Percentiles rank a stretch among this genome's conserved stretches.
phyloP scores from a whole-genome alignment of 2,329 filamentous ascomycete species.

The Botrytis byssoidea region DNA sequence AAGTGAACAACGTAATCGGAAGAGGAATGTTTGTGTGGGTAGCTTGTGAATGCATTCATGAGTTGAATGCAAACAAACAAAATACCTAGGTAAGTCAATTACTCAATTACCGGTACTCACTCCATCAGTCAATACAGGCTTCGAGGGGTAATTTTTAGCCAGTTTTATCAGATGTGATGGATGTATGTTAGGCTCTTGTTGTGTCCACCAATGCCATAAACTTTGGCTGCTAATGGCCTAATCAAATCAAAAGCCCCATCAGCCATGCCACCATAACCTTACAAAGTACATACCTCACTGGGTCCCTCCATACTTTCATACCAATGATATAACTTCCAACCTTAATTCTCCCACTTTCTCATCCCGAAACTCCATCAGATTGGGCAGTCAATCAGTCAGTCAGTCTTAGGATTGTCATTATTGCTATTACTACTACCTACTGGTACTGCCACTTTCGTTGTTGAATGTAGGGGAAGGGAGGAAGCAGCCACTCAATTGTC shows the following conservation, averaged over 20 bases:
- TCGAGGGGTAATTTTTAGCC: background rate
- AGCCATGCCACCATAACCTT: background rate
- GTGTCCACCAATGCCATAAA: background rate
- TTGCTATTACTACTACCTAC: background rate
- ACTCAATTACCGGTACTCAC: no score
- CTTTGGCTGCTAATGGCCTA: background rate
- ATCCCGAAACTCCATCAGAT: background rate
- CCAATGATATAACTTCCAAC: slow-evolving; percentile 1
- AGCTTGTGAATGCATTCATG: background rate
- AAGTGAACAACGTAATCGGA: background rate
- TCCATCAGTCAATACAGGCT: background rate
- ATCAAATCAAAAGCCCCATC: slow-evolving; percentile 2
- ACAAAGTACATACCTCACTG: background rate
- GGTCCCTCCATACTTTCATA: background rate
- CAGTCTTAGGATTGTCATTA: background rate
- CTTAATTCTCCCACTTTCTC: background rate
- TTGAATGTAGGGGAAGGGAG: background rate
- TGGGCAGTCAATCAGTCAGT: background rate
- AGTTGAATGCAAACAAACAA: background rate
- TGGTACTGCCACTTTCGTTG: background rate
- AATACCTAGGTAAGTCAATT: no score
- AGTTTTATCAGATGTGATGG: background rate
- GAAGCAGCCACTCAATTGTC: slow-evolving; percentile 1
- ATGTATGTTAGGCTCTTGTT: slow-evolving; percentile 3
- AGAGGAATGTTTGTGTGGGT: background rate